These are phyloP conservation scores for Ogataea populi-albae DNA, from an alignment of 805 yeast genomes.

Conservation along the genomic window DNA sequence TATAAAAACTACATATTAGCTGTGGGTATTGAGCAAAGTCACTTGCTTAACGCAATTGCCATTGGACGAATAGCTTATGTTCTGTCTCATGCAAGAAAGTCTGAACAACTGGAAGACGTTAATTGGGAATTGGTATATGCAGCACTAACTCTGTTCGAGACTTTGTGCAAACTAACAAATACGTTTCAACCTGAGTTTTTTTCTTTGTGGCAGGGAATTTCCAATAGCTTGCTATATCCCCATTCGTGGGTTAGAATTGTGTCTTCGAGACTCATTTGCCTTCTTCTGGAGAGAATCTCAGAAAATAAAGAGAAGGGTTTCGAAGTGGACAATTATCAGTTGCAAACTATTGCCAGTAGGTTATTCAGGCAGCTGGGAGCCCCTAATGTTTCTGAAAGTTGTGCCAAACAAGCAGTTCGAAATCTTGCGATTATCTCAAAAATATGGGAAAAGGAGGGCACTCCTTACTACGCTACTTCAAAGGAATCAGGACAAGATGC, in stretches of 20 bases:
- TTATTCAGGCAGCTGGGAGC: conserved; percentile 79
- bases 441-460: conserved; percentile 53
- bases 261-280: conserved; percentile 58
- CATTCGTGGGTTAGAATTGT: conserved; percentile 87
- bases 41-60: conserved; percentile 25
- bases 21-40: conserved; percentile 39
- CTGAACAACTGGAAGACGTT: conserved; percentile 37
- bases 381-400: conserved; percentile 60
- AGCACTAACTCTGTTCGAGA: conserved; percentile 46
- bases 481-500: conserved; percentile 24
- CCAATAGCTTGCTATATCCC: conserved; percentile 67
- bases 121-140: conserved; percentile 81
- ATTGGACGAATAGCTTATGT: conserved; percentile 22
- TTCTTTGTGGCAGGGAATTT: conserved; percentile 51
- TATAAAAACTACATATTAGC: conserved; percentile 59
- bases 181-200: conserved; percentile 42
- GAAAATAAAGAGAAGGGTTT: conserved; percentile 29
- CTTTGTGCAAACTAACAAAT: conserved; percentile 14
- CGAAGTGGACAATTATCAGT: conserved; percentile 36
- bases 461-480: conserved; percentile 33
- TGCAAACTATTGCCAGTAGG: conserved; percentile 69
- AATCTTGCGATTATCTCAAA: conserved; percentile 59
- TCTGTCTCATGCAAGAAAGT: conserved; percentile 30
- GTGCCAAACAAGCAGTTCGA: conserved; percentile 64
- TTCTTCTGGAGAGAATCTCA: conserved; percentile 39